Percentiles rank a stretch among this genome's conserved stretches.
phyloP scores from a whole-genome alignment of 2,329 filamentous ascomycete species.

The Epichloe gansuensis region DNA sequence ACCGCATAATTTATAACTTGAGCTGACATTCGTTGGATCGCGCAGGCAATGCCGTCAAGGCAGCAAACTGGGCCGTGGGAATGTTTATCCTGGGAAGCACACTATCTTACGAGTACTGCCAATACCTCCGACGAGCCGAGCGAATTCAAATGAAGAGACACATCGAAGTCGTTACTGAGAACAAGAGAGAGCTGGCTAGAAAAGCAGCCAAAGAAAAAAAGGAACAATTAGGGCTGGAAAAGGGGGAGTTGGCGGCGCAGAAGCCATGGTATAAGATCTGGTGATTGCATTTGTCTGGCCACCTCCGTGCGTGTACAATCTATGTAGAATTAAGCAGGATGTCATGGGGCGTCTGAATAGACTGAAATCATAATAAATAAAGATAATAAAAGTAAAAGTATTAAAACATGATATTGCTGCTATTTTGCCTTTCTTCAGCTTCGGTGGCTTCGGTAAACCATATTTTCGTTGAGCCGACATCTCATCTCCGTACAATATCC shows the following conservation, averaged over 20 bases:
- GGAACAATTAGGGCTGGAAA: conserved; percentile 19
- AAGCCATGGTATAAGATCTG: conserved; percentile 45
- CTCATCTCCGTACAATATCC: too few relatives aligned
- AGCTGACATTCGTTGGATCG: background rate
- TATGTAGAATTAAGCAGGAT: conserved; percentile 1
- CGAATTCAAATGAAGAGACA: conserved; percentile 72
- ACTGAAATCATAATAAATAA: background rate
- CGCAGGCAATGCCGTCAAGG: conserved; percentile 27
- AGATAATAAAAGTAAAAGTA: background rate
- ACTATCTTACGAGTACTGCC: conserved; percentile 72
- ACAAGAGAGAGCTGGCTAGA: conserved; percentile 34
- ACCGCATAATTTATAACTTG: background rate
- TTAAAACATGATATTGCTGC: background rate
- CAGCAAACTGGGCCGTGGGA: conserved; percentile 77
- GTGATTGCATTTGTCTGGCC: conserved; percentile 20
- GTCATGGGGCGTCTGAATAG: background rate
- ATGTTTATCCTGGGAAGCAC: conserved; percentile 59
- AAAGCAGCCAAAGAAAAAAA: conserved; percentile 30
- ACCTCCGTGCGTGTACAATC: background rate
- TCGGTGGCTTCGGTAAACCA: too few relatives aligned
- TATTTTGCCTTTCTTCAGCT: background rate
- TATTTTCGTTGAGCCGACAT: too few relatives aligned
- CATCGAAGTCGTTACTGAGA: conserved; percentile 50
- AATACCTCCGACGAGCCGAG: conserved; percentile 60
- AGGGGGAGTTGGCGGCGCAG: conserved; percentile 21